phyloP scores from a whole-genome alignment of 2,329 filamentous ascomycete genomes.

The Colletotrichum sp. region DNA sequence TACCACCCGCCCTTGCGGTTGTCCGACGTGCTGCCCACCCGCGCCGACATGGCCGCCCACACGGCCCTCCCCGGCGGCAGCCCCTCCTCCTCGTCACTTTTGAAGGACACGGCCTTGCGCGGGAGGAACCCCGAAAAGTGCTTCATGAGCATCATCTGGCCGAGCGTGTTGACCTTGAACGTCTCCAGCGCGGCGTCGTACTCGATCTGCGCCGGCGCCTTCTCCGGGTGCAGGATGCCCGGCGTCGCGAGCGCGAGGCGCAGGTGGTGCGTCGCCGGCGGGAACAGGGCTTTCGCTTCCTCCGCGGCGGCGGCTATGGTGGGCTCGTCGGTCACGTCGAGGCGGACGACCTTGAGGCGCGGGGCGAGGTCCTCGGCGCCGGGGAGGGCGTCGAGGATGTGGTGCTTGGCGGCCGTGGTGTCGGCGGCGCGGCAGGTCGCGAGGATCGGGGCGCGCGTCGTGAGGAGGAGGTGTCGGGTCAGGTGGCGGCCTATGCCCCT shows the following conservation, averaged over 20 bases:
- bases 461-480: conserved; percentile 51
- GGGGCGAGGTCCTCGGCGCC: conserved; percentile 26
- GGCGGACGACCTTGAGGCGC: conserved; percentile 43
- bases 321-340: conserved; percentile 64
- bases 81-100: background rate
- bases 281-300: conserved; percentile 57
- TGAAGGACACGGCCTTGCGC: conserved; percentile 51
- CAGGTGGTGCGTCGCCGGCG: conserved; percentile 58
- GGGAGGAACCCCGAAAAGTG: conserved; percentile 76
- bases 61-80: conserved; percentile 54
- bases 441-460: conserved; percentile 53
- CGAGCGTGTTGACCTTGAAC: conserved; percentile 76
- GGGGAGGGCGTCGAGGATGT: conserved; percentile 34
- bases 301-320: conserved; percentile 63
- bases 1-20: conserved; percentile 83
- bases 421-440: conserved; percentile 43
- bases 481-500: conserved; percentile 56
- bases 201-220: conserved; percentile 69
- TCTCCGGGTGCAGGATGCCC: conserved; percentile 77
- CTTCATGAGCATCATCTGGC: conserved; percentile 78
- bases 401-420: conserved; percentile 36
- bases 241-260: conserved; percentile 74
- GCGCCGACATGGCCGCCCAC: conserved; percentile 78
- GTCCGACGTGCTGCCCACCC: conserved; percentile 76
- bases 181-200: conserved; percentile 66